Base-by-base conservation (phyloP, 75 land plant species). In the Gnetum montanum region DNA sequence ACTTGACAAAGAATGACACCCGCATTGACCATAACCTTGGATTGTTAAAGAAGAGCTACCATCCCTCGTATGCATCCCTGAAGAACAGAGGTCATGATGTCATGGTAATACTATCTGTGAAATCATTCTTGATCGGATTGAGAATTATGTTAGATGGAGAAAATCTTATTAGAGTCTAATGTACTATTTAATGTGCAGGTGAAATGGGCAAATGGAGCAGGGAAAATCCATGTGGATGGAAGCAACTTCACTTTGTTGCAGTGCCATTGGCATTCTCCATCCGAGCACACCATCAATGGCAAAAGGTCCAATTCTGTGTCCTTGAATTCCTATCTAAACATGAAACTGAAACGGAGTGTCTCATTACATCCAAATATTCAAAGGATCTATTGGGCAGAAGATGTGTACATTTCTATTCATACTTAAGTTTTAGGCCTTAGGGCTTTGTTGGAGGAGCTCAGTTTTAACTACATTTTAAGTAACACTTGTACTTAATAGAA, bases 71-170 rank as follows among this genome's bases (percentile, higher is more conserved):
- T 41, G 75, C 75, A 15, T 46, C 25, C 8, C n/a, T 72, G 36
- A 49, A 40, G 29, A 72, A 62, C 25, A 23, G 50, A 38, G 75
- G 65, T 43, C 75, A 72, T 30, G 66, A 61, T 35, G 23, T 70
- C 7, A 28, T 18, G 57, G 73, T 70, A 12, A 1, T 40, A 2
- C 0, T 1, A 12, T 22, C n/a, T 41, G 5, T 37, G 30, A 37
- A 35, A 26, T 7, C 11, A 25, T 24, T 1, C 2, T 3, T 6
- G 2, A 18, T 41, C 18, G n/a, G n/a, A n/a, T n/a, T n/a, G n/a
- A n/a, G n/a, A n/a, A 16, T 11, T 15, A 40, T 22, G 16, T 29
- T 57, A 25, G 23, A 38, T 24, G 37, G 2, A 37, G 20, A 0
- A 7, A 22, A n/a, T n/a, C n/a, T n/a, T 10, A 4, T 56, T 56